Percentiles rank a stretch among this genome's conserved stretches.
Conservation (phyloP, 129 eudicot species). For the Flaveria bidentis region DNA sequence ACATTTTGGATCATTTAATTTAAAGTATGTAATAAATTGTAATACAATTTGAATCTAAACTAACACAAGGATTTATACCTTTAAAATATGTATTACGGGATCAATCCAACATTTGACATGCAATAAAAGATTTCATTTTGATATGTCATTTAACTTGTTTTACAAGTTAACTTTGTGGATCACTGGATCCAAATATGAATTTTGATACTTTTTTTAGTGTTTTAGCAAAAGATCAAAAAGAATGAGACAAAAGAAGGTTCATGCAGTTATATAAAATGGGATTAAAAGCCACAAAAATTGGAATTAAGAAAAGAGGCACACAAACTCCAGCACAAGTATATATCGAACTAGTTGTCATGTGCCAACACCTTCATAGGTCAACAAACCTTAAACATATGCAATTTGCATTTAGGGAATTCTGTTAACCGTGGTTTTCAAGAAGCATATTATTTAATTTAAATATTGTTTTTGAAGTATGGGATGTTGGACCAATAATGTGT, state of each 20-base stretch:
- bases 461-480: background rate
- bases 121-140: background rate
- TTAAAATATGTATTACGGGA: background rate
- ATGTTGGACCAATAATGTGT: conserved; percentile 19
- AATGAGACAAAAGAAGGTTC: conserved; percentile 23
- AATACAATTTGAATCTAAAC: too few species aligned
- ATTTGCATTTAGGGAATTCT: conserved; percentile 10
- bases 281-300: conserved; percentile 21
- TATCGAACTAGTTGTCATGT: conserved; percentile 33
- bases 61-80: background rate
- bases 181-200: background rate
- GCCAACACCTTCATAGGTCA: conserved; percentile 37
- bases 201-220: background rate
- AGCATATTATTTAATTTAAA: background rate
- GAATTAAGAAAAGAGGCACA: conserved; percentile 17
- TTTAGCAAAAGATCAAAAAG: conserved; percentile 10
- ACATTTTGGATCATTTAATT: background rate
- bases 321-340: conserved; percentile 11
- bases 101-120: background rate
- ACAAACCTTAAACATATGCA: conserved; percentile 31
- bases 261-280: background rate
- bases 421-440: background rate
- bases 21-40: background rate
- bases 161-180: background rate
- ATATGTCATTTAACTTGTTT: background rate